Evolutionary conservation across 2,329 filamentous ascomycete genomes (phyloP).

Genomic region (Ceratocystis cubensis): DNA sequence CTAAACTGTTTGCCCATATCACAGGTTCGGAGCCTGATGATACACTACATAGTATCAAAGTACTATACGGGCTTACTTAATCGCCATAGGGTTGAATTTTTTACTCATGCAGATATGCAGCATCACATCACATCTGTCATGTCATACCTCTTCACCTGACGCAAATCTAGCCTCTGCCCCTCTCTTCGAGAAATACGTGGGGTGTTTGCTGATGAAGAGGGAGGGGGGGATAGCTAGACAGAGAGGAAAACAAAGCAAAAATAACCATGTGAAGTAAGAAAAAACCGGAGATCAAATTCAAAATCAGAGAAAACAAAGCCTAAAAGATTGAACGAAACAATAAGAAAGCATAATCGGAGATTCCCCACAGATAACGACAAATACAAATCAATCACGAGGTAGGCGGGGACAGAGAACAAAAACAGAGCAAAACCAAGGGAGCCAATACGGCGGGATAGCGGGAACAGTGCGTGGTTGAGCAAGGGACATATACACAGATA

Average conservation of each 20-base stretch:
- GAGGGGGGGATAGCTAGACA: background rate
- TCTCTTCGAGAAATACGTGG: background rate
- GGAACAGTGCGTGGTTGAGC: background rate
- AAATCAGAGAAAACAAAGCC: background rate
- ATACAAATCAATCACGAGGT: background rate
- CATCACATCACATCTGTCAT: background rate
- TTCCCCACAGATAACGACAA: background rate
- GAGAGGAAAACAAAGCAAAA: background rate
- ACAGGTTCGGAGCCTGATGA: background rate
- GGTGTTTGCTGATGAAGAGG: background rate
- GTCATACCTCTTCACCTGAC: background rate
- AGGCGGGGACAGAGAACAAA: background rate
- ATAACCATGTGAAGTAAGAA: background rate
- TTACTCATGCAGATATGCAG: background rate
- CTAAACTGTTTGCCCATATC: background rate
- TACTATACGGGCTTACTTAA: background rate
- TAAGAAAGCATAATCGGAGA: background rate
- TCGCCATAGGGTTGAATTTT: background rate
- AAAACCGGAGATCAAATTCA: background rate
- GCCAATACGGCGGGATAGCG: background rate
- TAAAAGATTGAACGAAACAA: background rate
- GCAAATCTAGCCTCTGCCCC: background rate
- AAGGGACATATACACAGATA: background rate
- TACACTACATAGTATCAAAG: background rate
- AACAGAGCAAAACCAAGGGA: conserved; percentile 1